Evolutionary conservation across 768 basidiomycete genomes (phyloP).

Genomic region (Xanthoconium purpureum): DNA sequence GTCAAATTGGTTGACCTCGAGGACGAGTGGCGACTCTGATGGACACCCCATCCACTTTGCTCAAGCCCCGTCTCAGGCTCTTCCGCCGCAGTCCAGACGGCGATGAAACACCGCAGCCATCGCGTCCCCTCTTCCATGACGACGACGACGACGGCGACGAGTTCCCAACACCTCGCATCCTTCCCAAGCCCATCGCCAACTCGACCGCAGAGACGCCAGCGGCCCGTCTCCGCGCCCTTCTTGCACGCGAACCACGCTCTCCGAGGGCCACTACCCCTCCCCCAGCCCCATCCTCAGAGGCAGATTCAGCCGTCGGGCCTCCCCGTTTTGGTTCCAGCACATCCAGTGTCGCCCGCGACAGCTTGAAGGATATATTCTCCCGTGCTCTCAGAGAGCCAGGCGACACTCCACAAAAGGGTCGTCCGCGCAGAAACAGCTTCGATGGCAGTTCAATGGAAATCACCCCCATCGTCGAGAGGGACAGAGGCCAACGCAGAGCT

Average conservation of each 20-base stretch:
- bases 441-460: conserved; percentile 59
- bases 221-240: conserved; percentile 59
- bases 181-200: conserved; percentile 17
- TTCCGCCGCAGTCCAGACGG: conserved; percentile 6
- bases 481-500: conserved; percentile 43
- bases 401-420: conserved; percentile 56
- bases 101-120: background rate
- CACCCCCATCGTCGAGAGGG: conserved; percentile 44
- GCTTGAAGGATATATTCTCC: conserved; percentile 64
- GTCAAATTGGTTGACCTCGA: conserved; percentile 6
- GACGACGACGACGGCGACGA: conserved; percentile 28
- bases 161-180: conserved; percentile 30
- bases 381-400: conserved; percentile 61
- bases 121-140: background rate
- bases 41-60: background rate
- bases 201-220: conserved; percentile 46
- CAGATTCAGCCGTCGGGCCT: conserved; percentile 14
- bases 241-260: conserved; percentile 49
- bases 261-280: conserved; percentile 23
- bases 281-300: conserved; percentile 29
- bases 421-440: conserved; percentile 55
- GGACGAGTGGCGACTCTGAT: conserved; percentile 5
- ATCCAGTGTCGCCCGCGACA: conserved; percentile 53
- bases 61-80: conserved; percentile 11
- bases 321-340: conserved; percentile 25